Percentiles rank a stretch among this genome's conserved stretches.
phyloP scores from a whole-genome alignment of 371 early-diverging fungal species.

The Vairimorpha apis region DNA sequence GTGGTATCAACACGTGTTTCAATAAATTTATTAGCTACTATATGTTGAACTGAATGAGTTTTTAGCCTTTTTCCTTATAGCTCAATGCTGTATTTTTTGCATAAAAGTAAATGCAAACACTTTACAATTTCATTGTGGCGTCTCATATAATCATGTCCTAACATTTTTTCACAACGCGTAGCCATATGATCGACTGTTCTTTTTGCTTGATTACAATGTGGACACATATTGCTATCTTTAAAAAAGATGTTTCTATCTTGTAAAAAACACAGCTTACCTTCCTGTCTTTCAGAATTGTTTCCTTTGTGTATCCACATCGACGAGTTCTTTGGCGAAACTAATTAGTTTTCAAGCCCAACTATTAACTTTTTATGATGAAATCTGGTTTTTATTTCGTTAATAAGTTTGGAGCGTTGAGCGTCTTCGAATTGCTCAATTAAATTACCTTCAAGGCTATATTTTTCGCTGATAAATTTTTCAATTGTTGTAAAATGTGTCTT shows the following conservation, averaged over 20 bases:
- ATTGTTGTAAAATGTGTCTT: too few relatives aligned
- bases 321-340: too few relatives aligned
- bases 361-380: too few relatives aligned
- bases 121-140: not conserved
- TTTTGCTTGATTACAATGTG: not conserved
- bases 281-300: too few relatives aligned
- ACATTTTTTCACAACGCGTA: not conserved
- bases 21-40: not conserved
- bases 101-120: not conserved
- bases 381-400: too few relatives aligned
- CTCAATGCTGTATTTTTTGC: not conserved
- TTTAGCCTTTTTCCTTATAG: not conserved
- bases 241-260: slow-evolving; percentile 1
- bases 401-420: too few relatives aligned
- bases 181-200: not conserved
- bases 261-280: not conserved
- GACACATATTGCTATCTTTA: not conserved
- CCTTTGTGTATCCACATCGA: too few relatives aligned
- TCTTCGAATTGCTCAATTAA: too few relatives aligned
- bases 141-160: not conserved
- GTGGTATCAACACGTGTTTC: slow-evolving; percentile 1
- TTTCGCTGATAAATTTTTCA: too few relatives aligned
- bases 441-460: too few relatives aligned
- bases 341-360: too few relatives aligned
- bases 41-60: not conserved